Evolutionary conservation across 2,329 filamentous ascomycete genomes (phyloP), one percentile per base, ranked within the genome.

Genomic region (Fusarium foetens): DNA sequence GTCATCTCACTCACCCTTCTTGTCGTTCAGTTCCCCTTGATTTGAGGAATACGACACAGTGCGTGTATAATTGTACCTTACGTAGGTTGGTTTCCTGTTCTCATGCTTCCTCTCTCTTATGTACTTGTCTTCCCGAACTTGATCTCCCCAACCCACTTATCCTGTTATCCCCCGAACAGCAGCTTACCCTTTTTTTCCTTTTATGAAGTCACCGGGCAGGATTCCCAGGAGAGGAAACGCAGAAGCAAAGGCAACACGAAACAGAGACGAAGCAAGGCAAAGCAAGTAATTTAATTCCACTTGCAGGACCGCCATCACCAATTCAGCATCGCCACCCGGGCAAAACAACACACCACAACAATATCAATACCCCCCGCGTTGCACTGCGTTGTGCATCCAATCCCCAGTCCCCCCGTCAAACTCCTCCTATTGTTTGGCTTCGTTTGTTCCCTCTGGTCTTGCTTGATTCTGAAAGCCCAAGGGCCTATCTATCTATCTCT

Each of bases 341-440:
- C 38, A 60, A 45, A 55, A 64, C 41, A 57, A 63, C 63, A 68
- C 51, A 66, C 61, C 51, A 59, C 60, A 70, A 62, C 66, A 62
- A 49, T 35, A 57, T 49, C 53, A 55, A 46, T 55, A 66, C 70
- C 70, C 49, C 70, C 70, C 70, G 70, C 70, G 66, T 54, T 73
- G 70, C 31, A 39, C 38, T 66, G 51, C 54, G 54, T 23, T 49
- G 41, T 69, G 66, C 57, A 49, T 49, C 54, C 54, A 57, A 48
- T 66, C 66, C 61, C 65, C 60, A 61, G 68, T 43, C 31, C 48
- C 73, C 66, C 66, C 63, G 42, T 73, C 60, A 54, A 66, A 29
- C 54, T 69, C 66, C 63, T 66, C 64, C 64, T 52, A 63, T 73
- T 70, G 72, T 75, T 68, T 71, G 70, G 65, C 72, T 71, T 75